A percentile compares a stretch with the other conserved stretches of the same genome.
Evolutionary conservation across 31 red algal genomes (phyloP).

Genomic region (Endocladia muricata): DNA sequence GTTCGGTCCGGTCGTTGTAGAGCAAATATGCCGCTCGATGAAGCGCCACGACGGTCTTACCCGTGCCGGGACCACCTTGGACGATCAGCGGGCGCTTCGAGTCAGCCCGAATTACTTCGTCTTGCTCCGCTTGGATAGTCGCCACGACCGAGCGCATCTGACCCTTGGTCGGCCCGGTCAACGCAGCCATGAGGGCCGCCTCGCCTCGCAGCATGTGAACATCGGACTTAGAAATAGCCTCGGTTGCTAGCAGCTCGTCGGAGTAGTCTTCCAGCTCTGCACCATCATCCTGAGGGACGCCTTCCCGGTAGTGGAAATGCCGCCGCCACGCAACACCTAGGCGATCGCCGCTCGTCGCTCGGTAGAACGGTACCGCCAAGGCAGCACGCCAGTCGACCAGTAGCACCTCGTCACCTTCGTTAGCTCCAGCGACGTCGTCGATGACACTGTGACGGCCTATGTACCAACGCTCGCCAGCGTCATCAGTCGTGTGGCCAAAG

Average conservation of each 20-base stretch:
- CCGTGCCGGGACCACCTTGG: constrained; percentile 4
- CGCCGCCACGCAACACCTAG: neutral
- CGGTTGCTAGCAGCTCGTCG: neutral
- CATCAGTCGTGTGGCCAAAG: neutral
- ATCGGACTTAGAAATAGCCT: neutral
- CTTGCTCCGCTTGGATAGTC: constrained; percentile 14
- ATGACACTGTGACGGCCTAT: constrained; percentile 10
- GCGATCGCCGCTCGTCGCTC: neutral
- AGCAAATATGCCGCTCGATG: constrained; percentile 13
- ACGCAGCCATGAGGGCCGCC: neutral
- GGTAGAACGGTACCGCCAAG: neutral
- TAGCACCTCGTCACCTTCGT: constrained; percentile 2
- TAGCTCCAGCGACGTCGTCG: too few species aligned
- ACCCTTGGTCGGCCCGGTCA: neutral
- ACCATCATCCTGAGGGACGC: too few species aligned
- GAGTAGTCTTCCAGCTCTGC: neutral
- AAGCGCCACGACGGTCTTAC: constrained; percentile 15
- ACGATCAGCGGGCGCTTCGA: constrained; percentile 1
- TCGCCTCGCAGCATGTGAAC: neutral
- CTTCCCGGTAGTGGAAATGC: neutral
- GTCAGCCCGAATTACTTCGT: neutral
- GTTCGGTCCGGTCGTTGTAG: neutral
- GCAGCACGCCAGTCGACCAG: constrained; percentile 5
- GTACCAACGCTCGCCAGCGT: neutral
- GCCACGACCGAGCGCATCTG: constrained; percentile 5